These are phyloP conservation scores for Pythium volutum DNA, from an alignment of 352 stramenopile genomes.

Conservation along the genomic window DNA sequence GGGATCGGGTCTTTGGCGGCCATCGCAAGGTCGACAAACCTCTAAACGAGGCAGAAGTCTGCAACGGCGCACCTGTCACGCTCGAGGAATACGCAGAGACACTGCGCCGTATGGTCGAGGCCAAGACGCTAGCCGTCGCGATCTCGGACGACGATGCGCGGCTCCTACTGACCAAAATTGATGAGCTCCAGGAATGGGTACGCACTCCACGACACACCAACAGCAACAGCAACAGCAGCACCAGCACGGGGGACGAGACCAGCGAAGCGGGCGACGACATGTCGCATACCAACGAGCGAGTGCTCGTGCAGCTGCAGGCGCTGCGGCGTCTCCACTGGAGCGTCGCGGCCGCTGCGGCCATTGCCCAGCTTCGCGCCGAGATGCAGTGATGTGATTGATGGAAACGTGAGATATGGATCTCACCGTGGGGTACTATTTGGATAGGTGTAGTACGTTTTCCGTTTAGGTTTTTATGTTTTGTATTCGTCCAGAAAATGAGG, in stretches of 20 bases:
- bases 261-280: too few species aligned
- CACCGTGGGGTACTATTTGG: neutral
- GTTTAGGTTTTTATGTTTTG: slow-evolving; percentile 1
- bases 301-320: slow-evolving; percentile 2
- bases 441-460: neutral
- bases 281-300: neutral
- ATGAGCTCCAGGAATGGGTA: slow-evolving; percentile 14
- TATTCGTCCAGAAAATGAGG: slow-evolving; percentile 5
- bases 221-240: neutral
- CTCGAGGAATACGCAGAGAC: slow-evolving; percentile 1
- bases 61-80: neutral
- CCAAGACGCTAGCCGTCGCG: slow-evolving; percentile 7
- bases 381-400: neutral
- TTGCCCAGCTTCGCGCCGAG: slow-evolving; percentile 8
- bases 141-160: slow-evolving; percentile 15
- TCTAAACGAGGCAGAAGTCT: neutral
- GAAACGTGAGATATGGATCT: neutral
- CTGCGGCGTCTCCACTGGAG: slow-evolving; percentile 19
- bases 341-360: slow-evolving; percentile 6
- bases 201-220: neutral
- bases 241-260: too few species aligned
- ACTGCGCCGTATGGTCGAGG: slow-evolving; percentile 5
- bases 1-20: slow-evolving; percentile 4
- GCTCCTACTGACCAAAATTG: slow-evolving; percentile 8
- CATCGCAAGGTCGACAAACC: neutral